Conservation (phyloP, 192 early-diverging fungal species). For the Phycomyces nitens region DNA sequence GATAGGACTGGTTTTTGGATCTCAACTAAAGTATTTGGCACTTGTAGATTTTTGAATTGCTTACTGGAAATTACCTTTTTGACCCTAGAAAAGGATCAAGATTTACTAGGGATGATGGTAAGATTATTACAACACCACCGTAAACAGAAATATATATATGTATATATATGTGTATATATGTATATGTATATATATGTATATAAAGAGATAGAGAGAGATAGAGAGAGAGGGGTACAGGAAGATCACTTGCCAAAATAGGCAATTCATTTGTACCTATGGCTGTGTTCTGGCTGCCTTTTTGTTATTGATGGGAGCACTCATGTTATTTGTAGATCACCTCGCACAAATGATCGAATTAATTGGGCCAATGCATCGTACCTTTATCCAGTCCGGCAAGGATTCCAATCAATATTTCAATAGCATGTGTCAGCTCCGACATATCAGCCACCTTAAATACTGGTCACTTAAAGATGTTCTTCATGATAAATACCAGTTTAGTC, state of each 20-base stretch:
- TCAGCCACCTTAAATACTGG: conserved; percentile 83
- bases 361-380: conserved; percentile 75
- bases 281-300: neutral
- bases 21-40: too few species aligned
- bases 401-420: conserved; percentile 86
- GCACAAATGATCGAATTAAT: conserved; percentile 95
- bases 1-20: too few species aligned
- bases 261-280: neutral
- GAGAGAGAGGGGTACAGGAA: too few species aligned
- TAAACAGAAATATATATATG: too few species aligned
- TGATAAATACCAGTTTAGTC: conserved; percentile 83
- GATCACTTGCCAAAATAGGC: neutral
- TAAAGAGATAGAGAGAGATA: neutral
- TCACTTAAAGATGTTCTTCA: conserved; percentile 75
- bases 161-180: too few species aligned
- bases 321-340: conserved; percentile 72
- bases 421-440: conserved; percentile 83
- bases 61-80: conserved; percentile 94
- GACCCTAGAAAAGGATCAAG: conserved; percentile 82
- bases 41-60: conserved; percentile 83
- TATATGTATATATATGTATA: neutral
- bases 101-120: conserved; percentile 91
- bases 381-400: conserved; percentile 83
- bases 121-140: neutral
- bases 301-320: neutral